Evolutionary conservation across 2,329 filamentous ascomycete species (phyloP).

Genomic region (Sporothrix protearum): DNA sequence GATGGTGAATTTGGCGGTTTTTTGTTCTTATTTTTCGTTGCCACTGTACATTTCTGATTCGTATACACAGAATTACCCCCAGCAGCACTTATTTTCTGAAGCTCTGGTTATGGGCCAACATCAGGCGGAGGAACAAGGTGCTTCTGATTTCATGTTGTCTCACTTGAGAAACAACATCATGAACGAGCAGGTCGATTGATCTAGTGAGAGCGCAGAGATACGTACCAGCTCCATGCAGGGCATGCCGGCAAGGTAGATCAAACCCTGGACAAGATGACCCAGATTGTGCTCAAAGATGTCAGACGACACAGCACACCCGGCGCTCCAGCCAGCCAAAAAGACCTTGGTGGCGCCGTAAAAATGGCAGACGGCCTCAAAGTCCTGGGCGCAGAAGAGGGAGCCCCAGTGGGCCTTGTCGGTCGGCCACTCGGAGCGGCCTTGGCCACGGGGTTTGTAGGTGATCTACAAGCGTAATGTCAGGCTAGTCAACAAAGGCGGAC

Average conservation of each 20-base stretch:
- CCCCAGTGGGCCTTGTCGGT: conserved; percentile 1
- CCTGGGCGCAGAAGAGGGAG: conserved; percentile 15
- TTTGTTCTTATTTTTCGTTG: too few relatives aligned
- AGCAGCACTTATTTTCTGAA: too few relatives aligned
- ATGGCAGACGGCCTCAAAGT: conserved; percentile 24
- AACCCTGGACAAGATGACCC: conserved; percentile 7
- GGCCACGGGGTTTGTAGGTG: conserved; percentile 23
- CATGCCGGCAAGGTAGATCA: conserved; percentile 19
- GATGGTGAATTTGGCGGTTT: too few relatives aligned
- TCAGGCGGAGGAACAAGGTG: too few relatives aligned
- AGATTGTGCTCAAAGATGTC: conserved; percentile 21
- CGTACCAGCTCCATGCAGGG: conserved; percentile 6
- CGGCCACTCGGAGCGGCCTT: conserved; percentile 19
- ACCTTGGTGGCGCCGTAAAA: conserved; percentile 22
- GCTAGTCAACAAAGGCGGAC: too few relatives aligned
- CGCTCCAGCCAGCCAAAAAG: conserved; percentile 23
- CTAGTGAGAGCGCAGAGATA: not conserved
- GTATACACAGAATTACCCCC: too few relatives aligned
- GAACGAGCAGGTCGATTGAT: not conserved
- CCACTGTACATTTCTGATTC: too few relatives aligned
- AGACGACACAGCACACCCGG: conserved; percentile 10
- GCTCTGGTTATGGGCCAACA: too few relatives aligned
- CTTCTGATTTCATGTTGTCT: too few relatives aligned
- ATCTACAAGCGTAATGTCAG: conserved; percentile 5
- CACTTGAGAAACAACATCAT: too few relatives aligned